Evolutionary conservation across 352 stramenopile genomes (phyloP), one percentile per base, ranked within the genome.

Genomic region (Pythium dissimile): DNA sequence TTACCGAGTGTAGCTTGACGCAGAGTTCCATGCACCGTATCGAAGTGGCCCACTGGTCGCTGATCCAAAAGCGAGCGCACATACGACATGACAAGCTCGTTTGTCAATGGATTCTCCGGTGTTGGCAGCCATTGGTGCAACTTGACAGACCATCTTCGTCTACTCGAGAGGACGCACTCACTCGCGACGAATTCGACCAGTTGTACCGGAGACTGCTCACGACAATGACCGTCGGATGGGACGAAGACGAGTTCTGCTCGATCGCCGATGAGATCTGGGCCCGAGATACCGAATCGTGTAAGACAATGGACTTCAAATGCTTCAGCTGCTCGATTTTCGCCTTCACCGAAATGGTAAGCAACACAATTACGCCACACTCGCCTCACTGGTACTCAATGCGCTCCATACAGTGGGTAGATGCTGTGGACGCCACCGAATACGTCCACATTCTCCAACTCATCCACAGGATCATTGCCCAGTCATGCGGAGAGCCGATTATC

Each of bases 311-410:
- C 64, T 71, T 71, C 24, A 47, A 77, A n/a, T 67, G 75, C n/a
- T 88, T 86, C 31, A 77, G 71, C 57, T 83, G 68, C 59, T 84
- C 77, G 12, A 55, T 86, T 18, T 85, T 85, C 42, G 73, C 66
- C 32, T 87, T 74, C 30, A 62, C 55, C 15, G 75, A 86, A 59
- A 74, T 86, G 69, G 73, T 86, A 43, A n/a, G n/a, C n/a, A n/a
- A n/a, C n/a, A n/a, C n/a, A n/a, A n/a, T n/a, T n/a, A n/a, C n/a
- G n/a, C n/a, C n/a, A n/a, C n/a, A n/a, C n/a, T n/a, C n/a, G n/a
- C n/a, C n/a, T n/a, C n/a, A n/a, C n/a, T n/a, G n/a, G n/a, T n/a
- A n/a, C n/a, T n/a, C n/a, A 12, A 18, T 46, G 27, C 4, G 30
- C 13, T n/a, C n/a, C n/a, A n/a, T 38, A n/a, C 32, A 75, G 64